phyloP scores from a whole-genome alignment of 148 eudicot species.

The Chenopodium formosanum region DNA sequence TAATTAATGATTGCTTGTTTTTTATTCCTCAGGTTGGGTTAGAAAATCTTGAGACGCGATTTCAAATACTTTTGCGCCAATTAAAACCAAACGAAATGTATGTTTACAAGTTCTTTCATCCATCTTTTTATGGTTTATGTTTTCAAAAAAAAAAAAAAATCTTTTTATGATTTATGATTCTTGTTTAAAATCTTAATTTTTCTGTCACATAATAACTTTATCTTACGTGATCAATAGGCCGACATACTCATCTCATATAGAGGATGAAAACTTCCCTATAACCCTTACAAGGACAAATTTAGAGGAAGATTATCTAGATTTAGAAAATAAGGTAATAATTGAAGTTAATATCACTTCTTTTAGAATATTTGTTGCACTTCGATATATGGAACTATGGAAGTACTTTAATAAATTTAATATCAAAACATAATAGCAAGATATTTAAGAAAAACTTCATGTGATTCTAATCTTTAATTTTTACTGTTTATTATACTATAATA shows the following conservation, averaged over 20 bases:
- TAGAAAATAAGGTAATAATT: neutral
- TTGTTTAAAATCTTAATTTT: no score
- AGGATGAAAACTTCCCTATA: neutral
- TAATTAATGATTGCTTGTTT: neutral
- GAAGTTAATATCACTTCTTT: no score
- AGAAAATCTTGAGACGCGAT: neutral
- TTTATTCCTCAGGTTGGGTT: neutral
- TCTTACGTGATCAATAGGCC: neutral
- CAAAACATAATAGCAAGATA: no score
- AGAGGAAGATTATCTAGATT: neutral
- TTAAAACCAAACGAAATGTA: neutral
- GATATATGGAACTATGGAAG: no score
- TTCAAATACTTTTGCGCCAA: neutral
- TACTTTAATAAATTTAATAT: neutral
- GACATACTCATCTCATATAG: neutral
- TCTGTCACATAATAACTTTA: neutral
- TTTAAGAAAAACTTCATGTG: no score
- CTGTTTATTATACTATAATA: no score
- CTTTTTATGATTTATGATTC: no score
- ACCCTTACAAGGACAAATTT: neutral
- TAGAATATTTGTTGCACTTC: no score
- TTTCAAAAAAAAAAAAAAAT: no score
- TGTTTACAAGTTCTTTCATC: neutral
- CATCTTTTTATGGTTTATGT: no score
- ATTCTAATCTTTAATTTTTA: no score